Evolutionary conservation across 2,329 filamentous ascomycete genomes (phyloP).

Genomic region (Claviceps arundinis): DNA sequence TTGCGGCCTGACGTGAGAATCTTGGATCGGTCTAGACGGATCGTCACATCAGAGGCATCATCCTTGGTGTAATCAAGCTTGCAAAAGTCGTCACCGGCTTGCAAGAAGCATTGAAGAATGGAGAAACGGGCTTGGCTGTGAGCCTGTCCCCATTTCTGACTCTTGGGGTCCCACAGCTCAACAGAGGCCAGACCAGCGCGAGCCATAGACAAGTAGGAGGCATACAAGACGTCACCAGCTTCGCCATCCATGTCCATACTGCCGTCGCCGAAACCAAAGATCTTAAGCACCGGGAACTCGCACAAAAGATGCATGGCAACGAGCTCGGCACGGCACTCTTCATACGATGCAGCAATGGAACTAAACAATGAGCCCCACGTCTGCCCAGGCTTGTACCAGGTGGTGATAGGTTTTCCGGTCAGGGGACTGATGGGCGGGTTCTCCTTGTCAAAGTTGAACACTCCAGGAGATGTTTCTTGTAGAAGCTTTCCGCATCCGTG

Average conservation of each 20-base stretch:
- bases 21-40: conserved; percentile 73
- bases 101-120: conserved; percentile 73
- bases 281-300: conserved; percentile 76
- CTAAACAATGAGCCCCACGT: conserved; percentile 93
- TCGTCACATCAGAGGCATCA: conserved; percentile 67
- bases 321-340: conserved; percentile 88
- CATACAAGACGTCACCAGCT: conserved; percentile 78
- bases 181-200: conserved; percentile 78
- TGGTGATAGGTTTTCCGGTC: conserved; percentile 58
- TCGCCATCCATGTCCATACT: conserved; percentile 56
- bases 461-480: conserved; percentile 70
- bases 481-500: conserved; percentile 91
- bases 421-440: conserved; percentile 75
- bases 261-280: conserved; percentile 84
- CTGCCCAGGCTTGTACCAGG: conserved; percentile 89
- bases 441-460: conserved; percentile 76
- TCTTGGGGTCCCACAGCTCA: conserved; percentile 91
- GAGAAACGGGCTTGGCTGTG: conserved; percentile 87
- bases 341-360: conserved; percentile 73
- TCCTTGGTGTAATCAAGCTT: conserved; percentile 60
- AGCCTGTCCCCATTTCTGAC: conserved; percentile 80
- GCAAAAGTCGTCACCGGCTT: conserved; percentile 78
- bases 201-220: conserved; percentile 85
- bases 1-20: conserved; percentile 73
- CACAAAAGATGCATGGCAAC: conserved; percentile 86